These are phyloP conservation scores for Boletales sp. DNA, from an alignment of 768 basidiomycete genomes.

Conservation along the genomic window DNA sequence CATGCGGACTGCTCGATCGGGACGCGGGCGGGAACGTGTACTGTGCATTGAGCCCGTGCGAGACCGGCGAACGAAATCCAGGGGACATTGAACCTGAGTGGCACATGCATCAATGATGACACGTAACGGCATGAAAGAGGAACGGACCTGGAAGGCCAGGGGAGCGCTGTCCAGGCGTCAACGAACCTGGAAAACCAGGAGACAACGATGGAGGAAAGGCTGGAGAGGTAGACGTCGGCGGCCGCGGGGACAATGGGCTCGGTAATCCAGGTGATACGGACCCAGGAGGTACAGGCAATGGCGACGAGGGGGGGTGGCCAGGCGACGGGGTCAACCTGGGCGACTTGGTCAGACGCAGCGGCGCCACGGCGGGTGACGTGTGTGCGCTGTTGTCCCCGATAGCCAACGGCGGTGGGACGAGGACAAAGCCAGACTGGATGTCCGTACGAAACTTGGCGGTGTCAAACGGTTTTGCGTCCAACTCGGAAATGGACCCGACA, in stretches of 20 bases:
- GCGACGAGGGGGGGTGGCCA: conserved; percentile 13
- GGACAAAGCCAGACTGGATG: conserved; percentile 15
- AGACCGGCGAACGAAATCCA: conserved; percentile 21
- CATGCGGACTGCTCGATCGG: conserved; percentile 5
- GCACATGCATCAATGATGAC: conserved; percentile 4
- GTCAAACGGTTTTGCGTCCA: conserved; percentile 19
- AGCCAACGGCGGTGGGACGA: conserved; percentile 22
- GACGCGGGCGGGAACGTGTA: conserved; percentile 19
- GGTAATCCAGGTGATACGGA: conserved; percentile 9
- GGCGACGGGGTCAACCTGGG: conserved; percentile 19
- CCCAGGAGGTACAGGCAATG: conserved; percentile 8
- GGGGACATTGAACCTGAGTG: conserved; percentile 15
- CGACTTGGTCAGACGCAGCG: conserved; percentile 24
- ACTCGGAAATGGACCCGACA: conserved; percentile 21
- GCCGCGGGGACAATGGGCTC: conserved; percentile 5
- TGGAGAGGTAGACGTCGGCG: conserved; percentile 4
- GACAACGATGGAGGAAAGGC: conserved; percentile 14
- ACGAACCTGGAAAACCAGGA: conserved; percentile 15
- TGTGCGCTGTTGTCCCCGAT: conserved; percentile 1
- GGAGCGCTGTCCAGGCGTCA: conserved; percentile 20
- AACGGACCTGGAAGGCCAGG: conserved; percentile 25
- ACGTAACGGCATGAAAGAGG: conserved; percentile 4
- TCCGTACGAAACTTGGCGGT: conserved; percentile 7
- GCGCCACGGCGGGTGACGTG: conserved; percentile 17
- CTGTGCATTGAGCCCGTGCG: conserved; percentile 3